phyloP scores from a whole-genome alignment of 2,329 filamentous ascomycete species.

The Chalara sp. region DNA sequence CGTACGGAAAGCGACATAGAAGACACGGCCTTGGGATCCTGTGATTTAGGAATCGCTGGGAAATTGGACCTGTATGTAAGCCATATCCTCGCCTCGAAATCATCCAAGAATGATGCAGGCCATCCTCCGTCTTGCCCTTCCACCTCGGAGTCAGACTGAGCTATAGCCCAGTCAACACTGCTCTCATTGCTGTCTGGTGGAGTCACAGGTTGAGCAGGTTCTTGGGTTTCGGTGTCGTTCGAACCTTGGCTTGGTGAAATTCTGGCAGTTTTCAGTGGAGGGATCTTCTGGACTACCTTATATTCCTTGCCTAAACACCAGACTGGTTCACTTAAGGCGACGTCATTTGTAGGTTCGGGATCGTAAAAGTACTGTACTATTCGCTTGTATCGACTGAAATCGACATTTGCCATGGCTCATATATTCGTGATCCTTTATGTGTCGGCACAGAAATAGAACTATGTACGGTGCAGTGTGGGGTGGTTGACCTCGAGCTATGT shows the following conservation, averaged over 20 bases:
- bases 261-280: conserved; percentile 8
- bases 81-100: conserved; percentile 92
- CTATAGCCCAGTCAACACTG: conserved; percentile 21
- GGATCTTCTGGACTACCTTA: conserved; percentile 18
- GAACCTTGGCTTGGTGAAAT: conserved; percentile 7
- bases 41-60: conserved; percentile 69
- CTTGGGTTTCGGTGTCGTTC: conserved; percentile 1
- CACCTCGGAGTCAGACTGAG: conserved; percentile 17
- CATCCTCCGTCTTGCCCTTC: conserved; percentile 48
- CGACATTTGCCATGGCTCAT: conserved; percentile 51
- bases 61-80: conserved; percentile 94
- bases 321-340: conserved; percentile 58
- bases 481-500: too few species aligned
- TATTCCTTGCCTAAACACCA: conserved; percentile 74
- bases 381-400: conserved; percentile 71
- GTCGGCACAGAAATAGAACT: too few species aligned
- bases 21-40: conserved; percentile 62
- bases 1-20: conserved; percentile 79
- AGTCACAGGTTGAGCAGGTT: conserved; percentile 14
- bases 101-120: conserved; percentile 79
- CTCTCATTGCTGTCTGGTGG: conserved; percentile 26
- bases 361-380: conserved; percentile 92
- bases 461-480: too few species aligned
- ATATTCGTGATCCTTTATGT: not conserved
- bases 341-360: conserved; percentile 77